A percentile compares a stretch with the other conserved stretches of the same genome.
These are phyloP conservation scores for Turritis glabra DNA, from an alignment of 345 rosid genomes.

Conservation along the genomic window DNA sequence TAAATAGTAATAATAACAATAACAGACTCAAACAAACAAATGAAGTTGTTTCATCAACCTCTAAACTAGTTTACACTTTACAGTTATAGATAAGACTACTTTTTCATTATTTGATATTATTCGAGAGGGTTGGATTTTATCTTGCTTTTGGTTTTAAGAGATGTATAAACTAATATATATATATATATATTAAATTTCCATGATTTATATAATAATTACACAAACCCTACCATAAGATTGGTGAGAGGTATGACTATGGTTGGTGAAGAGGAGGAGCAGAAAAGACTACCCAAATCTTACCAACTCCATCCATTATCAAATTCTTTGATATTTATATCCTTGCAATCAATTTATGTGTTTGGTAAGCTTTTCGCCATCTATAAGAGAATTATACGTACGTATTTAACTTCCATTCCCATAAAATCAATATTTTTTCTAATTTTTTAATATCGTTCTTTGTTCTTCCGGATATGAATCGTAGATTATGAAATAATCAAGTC, in stretches of 20 bases:
- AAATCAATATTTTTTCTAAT: neutral
- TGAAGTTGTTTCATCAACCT: neutral
- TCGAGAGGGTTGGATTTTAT: neutral
- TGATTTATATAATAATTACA: neutral
- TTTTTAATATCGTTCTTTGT: neutral
- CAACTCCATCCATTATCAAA: slow-evolving; percentile 26
- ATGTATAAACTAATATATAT: neutral
- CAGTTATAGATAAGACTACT: no score
- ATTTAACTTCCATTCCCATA: slow-evolving; percentile 3
- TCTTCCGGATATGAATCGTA: neutral
- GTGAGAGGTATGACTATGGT: slow-evolving; percentile 20
- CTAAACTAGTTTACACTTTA: neutral
- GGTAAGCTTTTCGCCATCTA: slow-evolving; percentile 17
- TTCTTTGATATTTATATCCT: neutral
- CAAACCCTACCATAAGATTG: slow-evolving; percentile 22
- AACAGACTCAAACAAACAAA: neutral
- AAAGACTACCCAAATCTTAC: slow-evolving; percentile 32
- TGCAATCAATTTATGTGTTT: slow-evolving; percentile 7
- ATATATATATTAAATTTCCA: no score
- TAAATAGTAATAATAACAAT: neutral
- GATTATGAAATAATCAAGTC: neutral
- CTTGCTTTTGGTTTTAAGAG: neutral
- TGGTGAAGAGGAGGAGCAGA: slow-evolving; percentile 13
- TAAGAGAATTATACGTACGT: slow-evolving; percentile 21
- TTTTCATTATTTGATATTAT: neutral